Evolutionary conservation across 2,329 filamentous ascomycete species (phyloP).

Genomic region (Pyrenochaeta sp.): DNA sequence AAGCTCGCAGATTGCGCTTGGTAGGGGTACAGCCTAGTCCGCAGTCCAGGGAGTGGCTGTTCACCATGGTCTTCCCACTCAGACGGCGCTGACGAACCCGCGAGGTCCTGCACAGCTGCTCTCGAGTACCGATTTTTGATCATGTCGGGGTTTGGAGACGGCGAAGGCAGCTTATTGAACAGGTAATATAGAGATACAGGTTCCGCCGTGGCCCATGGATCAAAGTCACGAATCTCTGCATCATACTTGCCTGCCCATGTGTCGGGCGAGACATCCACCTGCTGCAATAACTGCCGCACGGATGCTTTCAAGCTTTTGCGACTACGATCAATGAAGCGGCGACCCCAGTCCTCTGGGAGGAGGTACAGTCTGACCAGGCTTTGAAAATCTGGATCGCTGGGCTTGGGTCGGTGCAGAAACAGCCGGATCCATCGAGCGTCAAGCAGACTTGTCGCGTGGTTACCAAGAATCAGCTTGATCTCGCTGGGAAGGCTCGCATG

Average conservation of each 20-base stretch:
- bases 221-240: conserved; percentile 36
- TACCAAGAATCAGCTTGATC: conserved; percentile 29
- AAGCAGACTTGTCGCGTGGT: conserved; percentile 34
- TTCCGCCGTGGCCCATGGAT: conserved; percentile 52
- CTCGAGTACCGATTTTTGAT: conserved; percentile 61
- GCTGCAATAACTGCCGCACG: conserved; percentile 58
- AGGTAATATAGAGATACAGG: conserved; percentile 69
- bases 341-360: conserved; percentile 70
- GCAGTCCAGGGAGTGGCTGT: conserved; percentile 61
- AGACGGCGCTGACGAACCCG: conserved; percentile 48
- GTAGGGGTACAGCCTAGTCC: conserved; percentile 74
- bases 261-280: conserved; percentile 63
- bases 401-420: conserved; percentile 19
- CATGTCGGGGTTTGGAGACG: conserved; percentile 61
- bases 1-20: conserved; percentile 80
- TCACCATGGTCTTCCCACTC: conserved; percentile 42
- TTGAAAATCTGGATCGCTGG: not conserved
- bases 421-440: conserved; percentile 47
- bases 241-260: conserved; percentile 63
- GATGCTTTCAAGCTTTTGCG: conserved; percentile 55
- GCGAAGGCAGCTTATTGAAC: conserved; percentile 77
- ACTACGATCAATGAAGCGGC: conserved; percentile 60
- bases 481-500: conserved; percentile 26
- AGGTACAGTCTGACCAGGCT: conserved; percentile 64
- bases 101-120: conserved; percentile 63